Evolutionary conservation across 2,329 filamentous ascomycete genomes (phyloP).

Genomic region (Rhinocladiella mackenziei): DNA sequence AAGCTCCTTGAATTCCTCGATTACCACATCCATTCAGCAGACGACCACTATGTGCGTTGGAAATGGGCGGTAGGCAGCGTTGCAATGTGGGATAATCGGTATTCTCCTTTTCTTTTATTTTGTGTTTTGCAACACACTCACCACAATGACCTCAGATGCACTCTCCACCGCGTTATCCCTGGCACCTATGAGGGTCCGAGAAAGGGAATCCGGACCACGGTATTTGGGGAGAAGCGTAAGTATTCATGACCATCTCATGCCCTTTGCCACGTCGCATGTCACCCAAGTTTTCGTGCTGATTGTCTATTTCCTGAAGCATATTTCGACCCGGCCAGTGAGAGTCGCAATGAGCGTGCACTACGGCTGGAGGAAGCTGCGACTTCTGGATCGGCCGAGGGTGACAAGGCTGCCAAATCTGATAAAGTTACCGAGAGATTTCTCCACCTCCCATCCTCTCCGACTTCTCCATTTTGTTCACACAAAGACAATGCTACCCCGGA

Average conservation of each 20-base stretch:
- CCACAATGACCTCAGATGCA: conserved; percentile 31
- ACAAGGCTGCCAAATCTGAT: too few relatives aligned
- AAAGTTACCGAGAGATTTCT: too few relatives aligned
- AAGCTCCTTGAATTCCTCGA: conserved; percentile 28
- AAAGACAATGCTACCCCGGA: too few relatives aligned
- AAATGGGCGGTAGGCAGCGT: conserved; percentile 50
- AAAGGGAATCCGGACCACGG: conserved; percentile 42
- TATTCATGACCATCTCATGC: conserved; percentile 4
- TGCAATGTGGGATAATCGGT: conserved; percentile 50
- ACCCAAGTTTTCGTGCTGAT: neutral
- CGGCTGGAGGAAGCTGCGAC: neutral
- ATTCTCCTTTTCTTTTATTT: too few relatives aligned
- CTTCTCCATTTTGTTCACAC: too few relatives aligned
- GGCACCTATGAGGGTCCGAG: conserved; percentile 39
- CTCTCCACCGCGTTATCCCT: conserved; percentile 43
- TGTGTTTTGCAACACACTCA: too few relatives aligned
- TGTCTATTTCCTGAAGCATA: conserved; percentile 12
- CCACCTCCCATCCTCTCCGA: too few relatives aligned
- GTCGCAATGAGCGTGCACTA: conserved; percentile 17
- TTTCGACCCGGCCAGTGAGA: conserved; percentile 26
- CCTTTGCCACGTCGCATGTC: neutral
- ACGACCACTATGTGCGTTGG: conserved; percentile 50
- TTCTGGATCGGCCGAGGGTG: neutral
- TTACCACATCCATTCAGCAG: conserved; percentile 47
- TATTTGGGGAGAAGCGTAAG: conserved; percentile 46